These are phyloP conservation scores for Lichtheimia ornata DNA, from an alignment of 371 early-diverging fungal genomes.

Conservation along the genomic window DNA sequence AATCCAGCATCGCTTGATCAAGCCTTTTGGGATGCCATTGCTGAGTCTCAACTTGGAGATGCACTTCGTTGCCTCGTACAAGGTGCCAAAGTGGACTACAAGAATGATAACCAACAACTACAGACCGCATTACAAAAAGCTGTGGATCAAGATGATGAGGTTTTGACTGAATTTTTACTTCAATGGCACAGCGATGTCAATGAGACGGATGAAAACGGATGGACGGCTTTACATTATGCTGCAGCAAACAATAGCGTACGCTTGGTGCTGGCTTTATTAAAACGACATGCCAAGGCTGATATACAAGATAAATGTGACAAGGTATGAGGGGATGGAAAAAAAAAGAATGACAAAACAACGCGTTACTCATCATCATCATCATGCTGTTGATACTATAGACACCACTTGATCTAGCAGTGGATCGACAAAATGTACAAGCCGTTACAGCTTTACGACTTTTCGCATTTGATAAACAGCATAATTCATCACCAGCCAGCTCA, in stretches of 20 bases:
- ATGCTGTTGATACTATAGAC: slow-evolving; percentile 29
- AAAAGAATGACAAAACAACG: too few relatives aligned
- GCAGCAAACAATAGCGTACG: slow-evolving; percentile 67
- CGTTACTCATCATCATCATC: too few relatives aligned
- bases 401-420: slow-evolving; percentile 73
- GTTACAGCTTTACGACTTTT: slow-evolving; percentile 63
- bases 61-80: slow-evolving; percentile 65
- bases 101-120: slow-evolving; percentile 51
- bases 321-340: slow-evolving; percentile 20
- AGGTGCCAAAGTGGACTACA: slow-evolving; percentile 78
- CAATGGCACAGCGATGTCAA: slow-evolving; percentile 72
- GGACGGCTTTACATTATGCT: slow-evolving; percentile 81
- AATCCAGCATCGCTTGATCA: slow-evolving; percentile 28
- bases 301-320: slow-evolving; percentile 54
- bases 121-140: slow-evolving; percentile 69
- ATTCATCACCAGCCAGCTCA: slow-evolving; percentile 42
- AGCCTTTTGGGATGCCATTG: slow-evolving; percentile 60
- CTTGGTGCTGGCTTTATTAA: slow-evolving; percentile 65
- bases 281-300: slow-evolving; percentile 70
- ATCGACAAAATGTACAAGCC: slow-evolving; percentile 58
- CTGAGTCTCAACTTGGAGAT: slow-evolving; percentile 54
- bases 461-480: slow-evolving; percentile 54
- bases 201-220: slow-evolving; percentile 61
- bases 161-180: slow-evolving; percentile 69
- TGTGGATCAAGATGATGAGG: slow-evolving; percentile 55